Conservation (phyloP, 2,329 filamentous ascomycete genomes). For the Botrytis squamosa region DNA sequence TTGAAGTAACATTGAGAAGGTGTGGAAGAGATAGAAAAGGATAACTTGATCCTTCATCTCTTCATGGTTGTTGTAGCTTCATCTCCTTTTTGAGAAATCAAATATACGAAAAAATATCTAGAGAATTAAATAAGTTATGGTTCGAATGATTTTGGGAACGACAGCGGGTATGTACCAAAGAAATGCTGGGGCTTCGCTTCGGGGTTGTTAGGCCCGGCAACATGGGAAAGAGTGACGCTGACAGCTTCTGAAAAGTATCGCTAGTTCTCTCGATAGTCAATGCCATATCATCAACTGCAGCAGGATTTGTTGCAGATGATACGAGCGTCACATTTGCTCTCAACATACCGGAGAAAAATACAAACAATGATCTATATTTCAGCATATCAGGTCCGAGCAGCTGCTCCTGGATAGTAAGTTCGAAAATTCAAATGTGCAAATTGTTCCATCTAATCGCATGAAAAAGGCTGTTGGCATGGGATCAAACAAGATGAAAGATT, state of each 20-base stretch:
- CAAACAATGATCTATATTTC: conserved; percentile 52
- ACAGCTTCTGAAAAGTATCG: conserved; percentile 11
- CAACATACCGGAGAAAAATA: conserved; percentile 48
- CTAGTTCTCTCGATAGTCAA: conserved; percentile 8
- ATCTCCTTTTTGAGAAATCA: neutral
- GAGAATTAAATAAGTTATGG: neutral
- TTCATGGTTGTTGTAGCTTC: neutral
- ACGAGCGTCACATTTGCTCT: conserved; percentile 50
- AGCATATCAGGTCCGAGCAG: conserved; percentile 49
- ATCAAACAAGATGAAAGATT: conserved; percentile 49
- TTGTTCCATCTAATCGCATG: neutral
- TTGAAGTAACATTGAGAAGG: neutral
- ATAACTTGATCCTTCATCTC: neutral
- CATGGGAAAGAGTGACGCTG: neutral
- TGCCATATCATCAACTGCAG: conserved; percentile 10
- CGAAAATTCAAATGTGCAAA: neutral
- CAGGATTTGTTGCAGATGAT: conserved; percentile 45
- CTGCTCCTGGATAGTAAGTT: conserved; percentile 48
- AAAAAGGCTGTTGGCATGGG: conserved; percentile 52
- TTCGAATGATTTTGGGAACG: conserved; percentile 9
- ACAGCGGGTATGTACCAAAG: conserved; percentile 8
- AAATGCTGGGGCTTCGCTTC: neutral
- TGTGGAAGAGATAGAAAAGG: neutral
- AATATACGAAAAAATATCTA: neutral
- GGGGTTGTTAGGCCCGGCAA: neutral